Evolutionary conservation across 257 asterid genomes (phyloP).

Genomic region (Solanum okadae): DNA sequence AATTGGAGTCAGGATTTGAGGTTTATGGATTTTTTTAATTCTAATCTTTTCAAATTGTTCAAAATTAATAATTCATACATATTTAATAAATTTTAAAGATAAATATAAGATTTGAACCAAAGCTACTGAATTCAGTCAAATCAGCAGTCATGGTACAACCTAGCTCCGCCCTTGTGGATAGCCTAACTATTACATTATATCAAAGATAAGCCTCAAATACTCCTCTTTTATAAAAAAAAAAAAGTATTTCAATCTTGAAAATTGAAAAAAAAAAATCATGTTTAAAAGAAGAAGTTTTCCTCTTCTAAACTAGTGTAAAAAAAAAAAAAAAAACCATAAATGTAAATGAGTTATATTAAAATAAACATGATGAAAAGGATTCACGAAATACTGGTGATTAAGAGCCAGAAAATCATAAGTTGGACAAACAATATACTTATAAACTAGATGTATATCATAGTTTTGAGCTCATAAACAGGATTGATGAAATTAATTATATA

Average conservation of each 20-base stretch:
- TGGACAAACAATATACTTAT: not conserved
- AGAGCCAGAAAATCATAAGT: not conserved
- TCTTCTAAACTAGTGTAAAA: not conserved
- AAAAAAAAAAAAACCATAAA: not conserved
- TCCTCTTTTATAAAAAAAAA: not conserved
- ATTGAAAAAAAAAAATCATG: not conserved
- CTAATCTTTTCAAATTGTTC: not conserved
- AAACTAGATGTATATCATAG: not conserved
- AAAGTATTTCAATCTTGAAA: not conserved
- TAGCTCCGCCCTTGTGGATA: not conserved
- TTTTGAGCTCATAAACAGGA: not conserved
- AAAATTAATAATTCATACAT: no score
- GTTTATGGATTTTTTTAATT: not conserved
- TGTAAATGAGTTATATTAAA: not conserved
- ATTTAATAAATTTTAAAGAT: no score
- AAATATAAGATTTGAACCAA: no score
- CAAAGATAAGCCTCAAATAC: not conserved
- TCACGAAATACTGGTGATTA: not conserved
- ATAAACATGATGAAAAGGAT: not conserved
- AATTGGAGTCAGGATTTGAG: not conserved
- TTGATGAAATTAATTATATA: not conserved
- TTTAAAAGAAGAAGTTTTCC: not conserved
- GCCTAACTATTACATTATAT: not conserved
- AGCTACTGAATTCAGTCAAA: no score
- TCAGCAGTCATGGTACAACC: rapidly evolving